Conservation (phyloP, 306 rosid genomes). For the Cercis canadensis region DNA sequence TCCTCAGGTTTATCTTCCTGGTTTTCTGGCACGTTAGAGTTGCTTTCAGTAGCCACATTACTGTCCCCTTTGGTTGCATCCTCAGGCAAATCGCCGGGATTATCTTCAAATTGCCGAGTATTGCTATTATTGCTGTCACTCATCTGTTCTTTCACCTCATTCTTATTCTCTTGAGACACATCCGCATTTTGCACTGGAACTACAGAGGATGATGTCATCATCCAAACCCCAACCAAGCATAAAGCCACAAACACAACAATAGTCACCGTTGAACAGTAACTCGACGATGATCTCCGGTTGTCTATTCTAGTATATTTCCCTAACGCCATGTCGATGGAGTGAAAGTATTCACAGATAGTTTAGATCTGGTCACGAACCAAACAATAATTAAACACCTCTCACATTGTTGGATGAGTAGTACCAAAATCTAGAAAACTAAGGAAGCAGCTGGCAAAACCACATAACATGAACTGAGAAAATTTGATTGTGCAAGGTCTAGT, state of each 20-base stretch:
- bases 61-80: slow-evolving; percentile 70
- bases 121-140: slow-evolving; percentile 50
- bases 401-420: neutral
- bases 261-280: slow-evolving; percentile 84
- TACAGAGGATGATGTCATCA: slow-evolving; percentile 88
- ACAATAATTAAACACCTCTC: slow-evolving; percentile 34
- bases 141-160: slow-evolving; percentile 53
- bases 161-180: slow-evolving; percentile 59
- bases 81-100: slow-evolving; percentile 72
- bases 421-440: neutral
- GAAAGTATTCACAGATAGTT: slow-evolving; percentile 33
- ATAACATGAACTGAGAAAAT: slow-evolving; percentile 19
- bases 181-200: slow-evolving; percentile 80
- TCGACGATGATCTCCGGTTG: slow-evolving; percentile 60
- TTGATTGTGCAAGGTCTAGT: neutral
- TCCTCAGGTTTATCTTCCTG: slow-evolving; percentile 45
- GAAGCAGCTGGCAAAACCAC: neutral
- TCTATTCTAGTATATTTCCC: slow-evolving; percentile 79
- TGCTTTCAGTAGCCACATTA: slow-evolving; percentile 43
- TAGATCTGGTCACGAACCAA: slow-evolving; percentile 40
- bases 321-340: slow-evolving; percentile 61
- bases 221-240: slow-evolving; percentile 92
- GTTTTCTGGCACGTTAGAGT: slow-evolving; percentile 26
- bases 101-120: slow-evolving; percentile 71
- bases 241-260: slow-evolving; percentile 86